Conservation (phyloP, 192 early-diverging fungal genomes). For the Backusella australiensis region DNA sequence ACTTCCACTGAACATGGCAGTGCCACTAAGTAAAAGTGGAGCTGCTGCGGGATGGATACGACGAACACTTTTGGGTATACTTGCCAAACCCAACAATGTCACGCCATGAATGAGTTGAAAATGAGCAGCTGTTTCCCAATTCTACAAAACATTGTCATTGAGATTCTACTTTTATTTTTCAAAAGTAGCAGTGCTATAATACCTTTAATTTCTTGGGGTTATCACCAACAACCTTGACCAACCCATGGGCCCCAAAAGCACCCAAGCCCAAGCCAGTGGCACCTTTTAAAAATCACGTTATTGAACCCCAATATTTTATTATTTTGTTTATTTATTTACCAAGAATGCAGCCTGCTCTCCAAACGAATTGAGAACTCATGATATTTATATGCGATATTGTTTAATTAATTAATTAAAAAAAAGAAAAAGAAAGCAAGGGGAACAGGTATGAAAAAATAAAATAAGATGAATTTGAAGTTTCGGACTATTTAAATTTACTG, state of each 20-base stretch:
- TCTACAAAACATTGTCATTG: slow-evolving; percentile 13
- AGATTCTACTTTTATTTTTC: background rate
- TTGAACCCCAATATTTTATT: background rate
- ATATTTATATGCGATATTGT: background rate
- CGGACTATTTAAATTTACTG: too few species aligned
- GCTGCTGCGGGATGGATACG: slow-evolving; percentile 37
- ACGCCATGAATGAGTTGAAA: slow-evolving; percentile 54
- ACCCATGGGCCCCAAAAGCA: slow-evolving; percentile 49
- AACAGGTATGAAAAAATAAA: too few species aligned
- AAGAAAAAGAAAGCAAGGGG: too few species aligned
- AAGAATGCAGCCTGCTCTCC: slow-evolving; percentile 24
- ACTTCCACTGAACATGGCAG: slow-evolving; percentile 48
- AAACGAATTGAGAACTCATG: slow-evolving; percentile 15
- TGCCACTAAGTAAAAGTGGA: slow-evolving; percentile 51
- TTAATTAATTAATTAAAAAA: too few species aligned
- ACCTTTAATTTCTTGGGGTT: slow-evolving; percentile 27
- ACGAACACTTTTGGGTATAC: slow-evolving; percentile 33
- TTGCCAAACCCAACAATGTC: slow-evolving; percentile 44
- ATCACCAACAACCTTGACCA: slow-evolving; percentile 28
- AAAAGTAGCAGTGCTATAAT: background rate
- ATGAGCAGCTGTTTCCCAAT: slow-evolving; percentile 51
- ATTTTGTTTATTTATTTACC: slow-evolving; percentile 3
- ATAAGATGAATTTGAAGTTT: too few species aligned
- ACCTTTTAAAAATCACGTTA: background rate
- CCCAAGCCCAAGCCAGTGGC: slow-evolving; percentile 35